Conservation (phyloP, 2,329 filamentous ascomycete species). For the Penicillium decumbens region DNA sequence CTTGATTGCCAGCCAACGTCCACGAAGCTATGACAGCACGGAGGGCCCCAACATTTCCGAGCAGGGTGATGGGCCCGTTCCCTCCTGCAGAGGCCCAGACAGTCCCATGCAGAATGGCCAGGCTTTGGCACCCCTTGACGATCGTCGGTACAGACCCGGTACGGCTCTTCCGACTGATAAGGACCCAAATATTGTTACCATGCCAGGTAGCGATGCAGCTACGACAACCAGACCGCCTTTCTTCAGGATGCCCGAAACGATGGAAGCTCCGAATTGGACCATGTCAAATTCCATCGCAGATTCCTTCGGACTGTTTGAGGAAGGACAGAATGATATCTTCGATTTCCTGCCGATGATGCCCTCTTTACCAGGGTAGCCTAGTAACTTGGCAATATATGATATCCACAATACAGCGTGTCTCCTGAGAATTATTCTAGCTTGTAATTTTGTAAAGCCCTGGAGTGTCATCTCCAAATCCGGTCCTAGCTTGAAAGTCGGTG, state of each 20-base stretch:
- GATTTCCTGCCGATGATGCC: constrained; percentile 36
- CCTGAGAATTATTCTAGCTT: neutral
- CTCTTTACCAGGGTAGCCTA: constrained; percentile 23
- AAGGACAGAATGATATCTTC: constrained; percentile 36
- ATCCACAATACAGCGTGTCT: neutral
- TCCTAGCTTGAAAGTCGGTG: constrained; percentile 2
- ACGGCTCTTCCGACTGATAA: constrained; percentile 17
- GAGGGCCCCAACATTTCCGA: constrained; percentile 16
- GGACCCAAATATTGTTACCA: constrained; percentile 15
- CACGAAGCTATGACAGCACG: constrained; percentile 13
- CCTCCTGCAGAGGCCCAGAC: constrained; percentile 13
- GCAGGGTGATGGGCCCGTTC: constrained; percentile 14
- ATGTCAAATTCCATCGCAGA: constrained; percentile 36
- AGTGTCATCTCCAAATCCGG: constrained; percentile 1
- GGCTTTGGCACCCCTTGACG: constrained; percentile 15
- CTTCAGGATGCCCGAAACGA: constrained; percentile 25
- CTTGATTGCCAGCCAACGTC: constrained; percentile 28
- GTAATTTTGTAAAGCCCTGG: neutral
- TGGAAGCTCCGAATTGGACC: constrained; percentile 36
- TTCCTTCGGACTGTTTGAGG: constrained; percentile 36
- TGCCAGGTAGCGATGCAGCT: constrained; percentile 18
- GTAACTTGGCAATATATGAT: neutral
- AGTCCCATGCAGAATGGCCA: constrained; percentile 18
- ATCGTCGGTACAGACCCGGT: constrained; percentile 20
- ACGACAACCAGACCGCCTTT: constrained; percentile 21